Evolutionary conservation across 2,329 filamentous ascomycete species (phyloP).

Genomic region (Pyrenophora seminiperda): DNA sequence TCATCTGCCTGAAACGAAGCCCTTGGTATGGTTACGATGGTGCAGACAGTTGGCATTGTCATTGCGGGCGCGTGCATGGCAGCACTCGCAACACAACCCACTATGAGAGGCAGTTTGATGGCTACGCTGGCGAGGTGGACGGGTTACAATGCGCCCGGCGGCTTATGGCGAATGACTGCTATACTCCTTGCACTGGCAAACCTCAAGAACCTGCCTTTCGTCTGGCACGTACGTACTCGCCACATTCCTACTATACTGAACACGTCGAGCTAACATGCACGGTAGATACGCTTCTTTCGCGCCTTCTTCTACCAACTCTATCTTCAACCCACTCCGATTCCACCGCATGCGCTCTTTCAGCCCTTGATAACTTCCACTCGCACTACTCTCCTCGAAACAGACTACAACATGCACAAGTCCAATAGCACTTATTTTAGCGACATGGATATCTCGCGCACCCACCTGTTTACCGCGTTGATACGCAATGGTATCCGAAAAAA

Average conservation of each 20-base stretch:
- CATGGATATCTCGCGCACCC: conserved; percentile 80
- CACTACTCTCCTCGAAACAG: conserved; percentile 75
- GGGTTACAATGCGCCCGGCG: conserved; percentile 41
- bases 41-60: conserved; percentile 24
- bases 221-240: conserved; percentile 71
- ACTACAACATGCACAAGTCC: conserved; percentile 84
- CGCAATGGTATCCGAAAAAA: conserved; percentile 51
- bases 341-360: conserved; percentile 71
- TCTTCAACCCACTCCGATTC: conserved; percentile 49
- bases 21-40: conserved; percentile 25
- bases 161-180: conserved; percentile 43
- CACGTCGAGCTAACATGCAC: conserved; percentile 13
- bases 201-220: conserved; percentile 74
- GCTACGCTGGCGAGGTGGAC: conserved; percentile 25
- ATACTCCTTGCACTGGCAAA: conserved; percentile 57
- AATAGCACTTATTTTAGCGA: conserved; percentile 88
- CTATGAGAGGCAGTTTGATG: conserved; percentile 23
- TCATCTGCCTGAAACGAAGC: neutral
- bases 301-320: conserved; percentile 56
- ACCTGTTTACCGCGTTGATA: conserved; percentile 68
- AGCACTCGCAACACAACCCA: conserved; percentile 31
- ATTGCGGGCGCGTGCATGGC: conserved; percentile 29
- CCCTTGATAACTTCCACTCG: conserved; percentile 70
- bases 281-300: conserved; percentile 53
- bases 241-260: neutral